Conservation (phyloP, 208 protist genomes). For the Phytomonas francai region DNA sequence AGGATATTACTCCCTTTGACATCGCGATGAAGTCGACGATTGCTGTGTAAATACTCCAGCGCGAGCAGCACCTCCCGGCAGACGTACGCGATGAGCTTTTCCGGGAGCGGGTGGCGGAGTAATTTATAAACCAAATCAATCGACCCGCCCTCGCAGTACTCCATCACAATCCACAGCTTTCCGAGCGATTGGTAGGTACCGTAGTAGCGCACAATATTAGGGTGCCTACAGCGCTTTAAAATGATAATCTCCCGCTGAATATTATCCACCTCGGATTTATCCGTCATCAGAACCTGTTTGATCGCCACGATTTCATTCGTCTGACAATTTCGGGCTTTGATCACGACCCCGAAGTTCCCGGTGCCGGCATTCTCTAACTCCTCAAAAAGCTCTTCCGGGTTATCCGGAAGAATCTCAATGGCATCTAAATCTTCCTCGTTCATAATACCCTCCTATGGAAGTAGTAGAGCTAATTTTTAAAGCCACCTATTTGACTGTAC, state of each 20-base stretch:
- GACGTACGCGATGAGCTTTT: conserved; percentile 86
- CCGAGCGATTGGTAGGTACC: conserved; percentile 79
- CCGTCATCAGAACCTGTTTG: conserved; percentile 80
- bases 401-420: conserved; percentile 53
- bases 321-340: conserved; percentile 87
- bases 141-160: conserved; percentile 90
- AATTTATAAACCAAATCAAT: conserved; percentile 84
- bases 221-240: conserved; percentile 70
- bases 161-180: conserved; percentile 90
- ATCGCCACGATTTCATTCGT: conserved; percentile 81
- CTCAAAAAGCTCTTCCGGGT: conserved; percentile 79
- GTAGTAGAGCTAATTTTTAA: too few relatives aligned
- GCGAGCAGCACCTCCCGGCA: conserved; percentile 71
- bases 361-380: conserved; percentile 74
- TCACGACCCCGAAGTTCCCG: conserved; percentile 97
- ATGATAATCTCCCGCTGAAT: conserved; percentile 85
- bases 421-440: conserved; percentile 22
- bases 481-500: not conserved
- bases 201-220: conserved; percentile 86
- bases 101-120: conserved; percentile 59
- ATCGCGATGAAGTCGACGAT: conserved; percentile 90
- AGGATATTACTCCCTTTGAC: conserved; percentile 92
- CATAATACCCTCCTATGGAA: not conserved
- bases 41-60: conserved; percentile 85
- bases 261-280: conserved; percentile 70